Conservation (phyloP, 495 filamentous ascomycete species). For the Acidomyces sp. region DNA sequence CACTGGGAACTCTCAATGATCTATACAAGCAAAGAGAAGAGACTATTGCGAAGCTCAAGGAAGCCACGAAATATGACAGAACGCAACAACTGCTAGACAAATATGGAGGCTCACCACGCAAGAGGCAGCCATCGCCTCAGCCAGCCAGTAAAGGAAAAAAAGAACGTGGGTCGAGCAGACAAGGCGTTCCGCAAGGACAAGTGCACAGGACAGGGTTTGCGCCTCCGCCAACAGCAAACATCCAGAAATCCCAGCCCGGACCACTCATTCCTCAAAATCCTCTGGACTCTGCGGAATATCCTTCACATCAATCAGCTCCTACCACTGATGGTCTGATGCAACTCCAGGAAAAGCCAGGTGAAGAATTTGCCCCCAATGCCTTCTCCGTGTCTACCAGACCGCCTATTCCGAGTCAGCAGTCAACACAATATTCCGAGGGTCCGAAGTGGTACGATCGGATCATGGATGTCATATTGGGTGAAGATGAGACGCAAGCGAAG, state of each 20-base stretch:
- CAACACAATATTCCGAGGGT: slow-evolving; percentile 34
- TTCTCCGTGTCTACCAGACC: neutral
- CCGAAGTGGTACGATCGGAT: slow-evolving; percentile 88
- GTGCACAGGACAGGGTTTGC: slow-evolving; percentile 35
- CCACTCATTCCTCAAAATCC: too few relatives aligned
- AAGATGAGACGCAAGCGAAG: slow-evolving; percentile 85
- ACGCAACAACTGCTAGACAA: slow-evolving; percentile 89
- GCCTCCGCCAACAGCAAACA: slow-evolving; percentile 83
- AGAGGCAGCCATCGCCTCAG: slow-evolving; percentile 22
- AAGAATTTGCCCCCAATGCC: slow-evolving; percentile 44
- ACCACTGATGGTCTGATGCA: slow-evolving; percentile 9
- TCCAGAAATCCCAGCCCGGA: slow-evolving; percentile 36
- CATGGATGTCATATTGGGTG: slow-evolving; percentile 79
- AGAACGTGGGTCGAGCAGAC: slow-evolving; percentile 20
- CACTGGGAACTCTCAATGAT: slow-evolving; percentile 54
- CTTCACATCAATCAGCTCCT: too few relatives aligned
- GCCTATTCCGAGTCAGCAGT: slow-evolving; percentile 1
- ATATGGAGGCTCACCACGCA: slow-evolving; percentile 50
- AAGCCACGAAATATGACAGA: slow-evolving; percentile 86
- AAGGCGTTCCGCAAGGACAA: slow-evolving; percentile 22
- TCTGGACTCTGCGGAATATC: too few relatives aligned
- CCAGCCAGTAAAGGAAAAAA: slow-evolving; percentile 37
- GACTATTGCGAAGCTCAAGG: slow-evolving; percentile 88
- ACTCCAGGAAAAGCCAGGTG: slow-evolving; percentile 6
- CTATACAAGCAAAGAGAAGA: slow-evolving; percentile 63